A percentile compares a stretch with the other conserved stretches of the same genome.
These are phyloP conservation scores for Tulasnella calospora DNA, from an alignment of 768 basidiomycete species.

Conservation along the genomic window DNA sequence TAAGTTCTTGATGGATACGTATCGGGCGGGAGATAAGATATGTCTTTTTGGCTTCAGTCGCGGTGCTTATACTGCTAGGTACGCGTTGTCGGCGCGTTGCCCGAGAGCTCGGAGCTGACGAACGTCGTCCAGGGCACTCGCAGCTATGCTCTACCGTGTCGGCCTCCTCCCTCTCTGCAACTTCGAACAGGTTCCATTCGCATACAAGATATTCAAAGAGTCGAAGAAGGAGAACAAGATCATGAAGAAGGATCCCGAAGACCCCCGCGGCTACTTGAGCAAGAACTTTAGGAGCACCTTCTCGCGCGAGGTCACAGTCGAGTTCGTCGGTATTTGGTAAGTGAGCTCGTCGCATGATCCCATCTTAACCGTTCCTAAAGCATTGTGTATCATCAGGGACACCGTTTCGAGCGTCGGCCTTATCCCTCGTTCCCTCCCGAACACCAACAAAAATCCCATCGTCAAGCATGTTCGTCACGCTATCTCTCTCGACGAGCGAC, in stretches of 20 bases:
- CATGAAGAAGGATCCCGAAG: conserved; percentile 26
- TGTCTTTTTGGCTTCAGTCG: conserved; percentile 84
- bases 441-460: not conserved
- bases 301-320: conserved; percentile 58
- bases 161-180: conserved; percentile 68
- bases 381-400: no score
- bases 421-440: not conserved
- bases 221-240: conserved; percentile 44
- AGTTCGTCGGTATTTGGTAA: conserved; percentile 76
- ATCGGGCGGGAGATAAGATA: conserved; percentile 58
- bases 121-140: not conserved
- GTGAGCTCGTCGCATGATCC: no score
- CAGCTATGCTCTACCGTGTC: conserved; percentile 35
- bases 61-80: conserved; percentile 52
- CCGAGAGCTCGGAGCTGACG: no score
- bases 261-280: conserved; percentile 24
- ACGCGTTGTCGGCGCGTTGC: not conserved
- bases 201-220: conserved; percentile 62
- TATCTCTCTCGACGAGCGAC: conserved; percentile 33
- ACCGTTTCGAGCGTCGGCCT: conserved; percentile 22
- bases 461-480: conserved; percentile 34
- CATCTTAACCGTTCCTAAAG: no score
- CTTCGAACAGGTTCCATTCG: conserved; percentile 64
- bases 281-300: conserved; percentile 69
- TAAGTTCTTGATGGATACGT: conserved; percentile 24